Evolutionary conservation across 768 basidiomycete species (phyloP), one percentile per base, ranked within the genome.

Genomic region (Zangia roseola): DNA sequence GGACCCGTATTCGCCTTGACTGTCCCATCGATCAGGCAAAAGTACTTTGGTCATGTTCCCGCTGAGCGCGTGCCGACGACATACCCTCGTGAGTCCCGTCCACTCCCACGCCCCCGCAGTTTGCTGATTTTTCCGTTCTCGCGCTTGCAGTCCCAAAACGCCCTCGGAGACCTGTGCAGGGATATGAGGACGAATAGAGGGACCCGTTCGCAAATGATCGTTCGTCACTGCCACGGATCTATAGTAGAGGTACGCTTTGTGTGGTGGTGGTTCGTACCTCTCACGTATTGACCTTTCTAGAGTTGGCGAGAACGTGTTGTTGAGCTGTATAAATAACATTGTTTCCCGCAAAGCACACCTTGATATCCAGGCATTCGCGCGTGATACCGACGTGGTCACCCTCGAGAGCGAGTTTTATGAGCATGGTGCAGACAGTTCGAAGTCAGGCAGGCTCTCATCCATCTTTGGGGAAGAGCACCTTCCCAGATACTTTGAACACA

Each of bases 21-120:
- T 35, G 77, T 94, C 16, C 92, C 92, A n/a, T 88, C 91, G 17
- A 77, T 94, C 54, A 86, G 90, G 48, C 71, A 64, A 40, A 74
- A 80, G 59, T 72, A 73, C n/a, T 69, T 88, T 60, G 92, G 92
- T 17, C 91, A 83, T 55, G 76, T 76, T 55, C 78, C 80, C 4
- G 72, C 87, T 34, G 85, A 89, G 60, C 75, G 76, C 41, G 72
- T 86, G 37, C 92, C 92, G 5, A 79, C 81, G 13, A 79, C 88
- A 25, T 95, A 88, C 66, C 91, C 92, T 47, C 56, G 91, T 93
- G 60, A 60, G 91, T 73, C n/a, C 10, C 31, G 17, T 7, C 17
- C 9, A 19, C n/a, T n/a, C n/a, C n/a, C n/a, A 30, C 12, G 30
- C 16, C 31, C 23, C 7, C 21, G n/a, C 20, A 4, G 35, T 14